A percentile compares a stretch with the other conserved stretches of the same genome.
These are phyloP conservation scores for Cryptococcus hybrid DNA, from an alignment of 1,284 basidiomycete species.

Conservation along the genomic window DNA sequence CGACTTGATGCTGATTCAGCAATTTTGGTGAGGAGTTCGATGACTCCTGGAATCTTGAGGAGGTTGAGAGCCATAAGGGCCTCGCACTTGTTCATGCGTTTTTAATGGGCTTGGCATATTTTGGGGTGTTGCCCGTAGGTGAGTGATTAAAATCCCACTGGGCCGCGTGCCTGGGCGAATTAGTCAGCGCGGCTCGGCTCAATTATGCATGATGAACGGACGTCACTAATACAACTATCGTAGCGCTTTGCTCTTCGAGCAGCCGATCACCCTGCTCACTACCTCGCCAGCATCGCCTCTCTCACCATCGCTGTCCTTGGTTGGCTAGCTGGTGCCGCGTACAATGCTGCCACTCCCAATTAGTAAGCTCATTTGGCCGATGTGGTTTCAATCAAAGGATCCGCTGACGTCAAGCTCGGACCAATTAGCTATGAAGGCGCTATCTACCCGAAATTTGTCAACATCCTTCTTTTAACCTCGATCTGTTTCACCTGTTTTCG, in stretches of 20 bases:
- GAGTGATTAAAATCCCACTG: slow-evolving; percentile 8
- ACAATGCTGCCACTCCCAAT: slow-evolving; percentile 36
- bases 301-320: slow-evolving; percentile 30
- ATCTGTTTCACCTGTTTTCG: slow-evolving; percentile 29
- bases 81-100: slow-evolving; percentile 35
- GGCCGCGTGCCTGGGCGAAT: no score
- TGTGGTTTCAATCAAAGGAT: slow-evolving; percentile 12
- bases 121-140: slow-evolving; percentile 39
- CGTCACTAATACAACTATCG: neutral
- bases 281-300: slow-evolving; percentile 31
- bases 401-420: neutral
- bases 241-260: slow-evolving; percentile 39
- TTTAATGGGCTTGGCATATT: slow-evolving; percentile 35
- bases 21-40: slow-evolving; percentile 42
- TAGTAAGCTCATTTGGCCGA: slow-evolving; percentile 37
- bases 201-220: neutral
- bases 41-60: slow-evolving; percentile 28
- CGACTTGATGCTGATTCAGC: slow-evolving; percentile 31
- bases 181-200: no score
- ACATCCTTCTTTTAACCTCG: slow-evolving; percentile 35
- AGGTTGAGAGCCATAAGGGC: slow-evolving; percentile 24
- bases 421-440: slow-evolving; percentile 39
- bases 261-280: slow-evolving; percentile 36
- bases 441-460: slow-evolving; percentile 31
- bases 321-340: slow-evolving; percentile 41